Conservation (phyloP, 2,329 filamentous ascomycete genomes). For the Boeremia exigua region DNA sequence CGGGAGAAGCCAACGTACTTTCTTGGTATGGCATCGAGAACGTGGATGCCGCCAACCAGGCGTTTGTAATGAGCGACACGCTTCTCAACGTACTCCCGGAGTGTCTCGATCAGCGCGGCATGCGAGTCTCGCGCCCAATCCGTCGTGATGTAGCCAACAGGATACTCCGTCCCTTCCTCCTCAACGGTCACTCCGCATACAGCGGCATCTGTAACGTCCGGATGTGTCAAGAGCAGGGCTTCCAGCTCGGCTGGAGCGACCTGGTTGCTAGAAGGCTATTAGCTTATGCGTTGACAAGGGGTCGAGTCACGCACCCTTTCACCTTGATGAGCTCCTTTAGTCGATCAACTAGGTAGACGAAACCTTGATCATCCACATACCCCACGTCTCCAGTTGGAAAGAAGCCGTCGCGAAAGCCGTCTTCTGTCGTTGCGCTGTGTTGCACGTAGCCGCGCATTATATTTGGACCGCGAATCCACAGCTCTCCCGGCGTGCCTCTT, state of each 20-base stretch:
- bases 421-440: slow-evolving; percentile 27
- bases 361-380: slow-evolving; percentile 39
- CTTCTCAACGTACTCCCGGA: too few relatives aligned
- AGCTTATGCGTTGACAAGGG: background rate
- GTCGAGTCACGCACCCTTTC: slow-evolving; percentile 50
- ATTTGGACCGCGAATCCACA: slow-evolving; percentile 46
- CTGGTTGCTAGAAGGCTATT: slow-evolving; percentile 48
- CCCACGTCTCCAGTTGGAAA: slow-evolving; percentile 41
- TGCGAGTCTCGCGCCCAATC: too few relatives aligned
- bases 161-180: background rate
- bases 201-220: slow-evolving; percentile 48
- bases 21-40: too few relatives aligned
- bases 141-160: background rate
- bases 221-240: slow-evolving; percentile 59
- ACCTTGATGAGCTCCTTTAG: slow-evolving; percentile 62
- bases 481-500: slow-evolving; percentile 45
- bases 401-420: slow-evolving; percentile 39
- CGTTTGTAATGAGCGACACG: too few relatives aligned
- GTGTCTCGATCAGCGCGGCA: too few relatives aligned
- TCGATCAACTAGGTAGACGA: slow-evolving; percentile 36
- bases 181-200: background rate
- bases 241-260: slow-evolving; percentile 66
- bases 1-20: too few relatives aligned
- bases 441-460: slow-evolving; percentile 48
- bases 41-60: too few relatives aligned